These are phyloP conservation scores for Colletotrichum sp. DNA, from an alignment of 2,329 filamentous ascomycete genomes.

Conservation along the genomic window DNA sequence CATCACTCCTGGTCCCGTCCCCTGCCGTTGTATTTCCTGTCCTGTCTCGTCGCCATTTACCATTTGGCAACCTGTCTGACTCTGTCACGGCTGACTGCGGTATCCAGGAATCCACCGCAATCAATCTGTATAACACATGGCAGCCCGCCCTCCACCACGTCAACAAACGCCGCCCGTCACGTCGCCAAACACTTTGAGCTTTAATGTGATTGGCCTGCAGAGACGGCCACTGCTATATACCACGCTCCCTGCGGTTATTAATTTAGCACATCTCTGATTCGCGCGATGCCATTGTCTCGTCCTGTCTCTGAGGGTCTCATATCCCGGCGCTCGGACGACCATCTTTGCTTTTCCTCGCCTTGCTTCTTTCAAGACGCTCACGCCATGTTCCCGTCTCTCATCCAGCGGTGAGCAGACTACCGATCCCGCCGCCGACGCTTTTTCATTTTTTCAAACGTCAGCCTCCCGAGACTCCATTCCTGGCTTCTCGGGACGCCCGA, in stretches of 20 bases:
- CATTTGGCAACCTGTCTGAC: neutral
- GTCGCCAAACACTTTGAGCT: neutral
- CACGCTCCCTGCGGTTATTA: constrained; percentile 4
- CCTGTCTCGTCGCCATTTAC: constrained; percentile 9
- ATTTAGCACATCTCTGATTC: neutral
- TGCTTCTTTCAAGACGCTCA: constrained; percentile 10
- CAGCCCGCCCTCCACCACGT: neutral
- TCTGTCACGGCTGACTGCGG: constrained; percentile 4
- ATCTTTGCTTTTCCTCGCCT: constrained; percentile 11
- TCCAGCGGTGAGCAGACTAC: constrained; percentile 11
- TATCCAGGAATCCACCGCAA: constrained; percentile 10
- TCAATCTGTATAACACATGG: constrained; percentile 6
- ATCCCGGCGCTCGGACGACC: constrained; percentile 1
- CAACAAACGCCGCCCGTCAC: constrained; percentile 6
- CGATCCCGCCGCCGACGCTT: neutral
- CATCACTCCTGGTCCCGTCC: neutral
- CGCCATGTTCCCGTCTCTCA: constrained; percentile 11
- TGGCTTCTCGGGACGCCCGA: neutral
- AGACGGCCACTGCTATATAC: neutral
- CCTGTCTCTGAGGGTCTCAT: constrained; percentile 14
- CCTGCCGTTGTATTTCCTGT: neutral
- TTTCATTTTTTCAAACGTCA: neutral
- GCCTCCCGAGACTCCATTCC: constrained; percentile 10
- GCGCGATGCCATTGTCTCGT: constrained; percentile 12
- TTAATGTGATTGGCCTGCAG: neutral